Evolutionary conservation across 352 stramenopile genomes (phyloP).

Genomic region (Thraustochytrium sp.): DNA sequence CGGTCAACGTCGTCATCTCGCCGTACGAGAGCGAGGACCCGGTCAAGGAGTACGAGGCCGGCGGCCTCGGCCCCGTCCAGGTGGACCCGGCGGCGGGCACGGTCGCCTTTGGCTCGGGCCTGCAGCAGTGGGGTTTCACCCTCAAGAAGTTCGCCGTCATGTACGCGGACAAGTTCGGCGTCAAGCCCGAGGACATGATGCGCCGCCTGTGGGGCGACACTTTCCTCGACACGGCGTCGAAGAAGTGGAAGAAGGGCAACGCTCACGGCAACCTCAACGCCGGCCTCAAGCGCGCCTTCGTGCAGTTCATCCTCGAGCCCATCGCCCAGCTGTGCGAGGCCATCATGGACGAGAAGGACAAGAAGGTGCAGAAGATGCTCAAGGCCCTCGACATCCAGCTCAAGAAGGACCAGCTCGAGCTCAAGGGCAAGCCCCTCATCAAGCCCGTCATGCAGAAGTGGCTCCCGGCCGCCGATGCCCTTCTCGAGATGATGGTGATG

Average conservation of each 20-base stretch:
- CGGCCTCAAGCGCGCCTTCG: constrained; percentile 95
- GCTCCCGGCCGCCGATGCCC: constrained; percentile 94
- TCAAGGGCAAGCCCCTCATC: constrained; percentile 91
- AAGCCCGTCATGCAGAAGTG: constrained; percentile 99
- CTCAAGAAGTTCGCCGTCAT: constrained; percentile 97
- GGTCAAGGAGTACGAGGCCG: constrained; percentile 66
- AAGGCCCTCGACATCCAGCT: constrained; percentile 91
- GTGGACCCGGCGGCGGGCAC: constrained; percentile 97
- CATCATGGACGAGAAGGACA: constrained; percentile 98
- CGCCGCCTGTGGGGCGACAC: constrained; percentile 98
- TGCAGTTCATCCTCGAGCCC: constrained; percentile 99
- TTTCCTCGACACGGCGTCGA: constrained; percentile 84
- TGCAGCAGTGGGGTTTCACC: constrained; percentile 99
- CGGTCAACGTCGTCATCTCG: constrained; percentile 98
- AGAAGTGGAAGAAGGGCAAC: constrained; percentile 74
- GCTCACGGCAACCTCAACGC: constrained; percentile 49
- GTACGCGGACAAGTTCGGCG: constrained; percentile 98
- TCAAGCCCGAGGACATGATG: constrained; percentile 98
- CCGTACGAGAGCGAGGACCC: constrained; percentile 83
- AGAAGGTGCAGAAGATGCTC: constrained; percentile 94
- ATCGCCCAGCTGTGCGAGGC: constrained; percentile 99
- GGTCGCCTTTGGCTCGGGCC: constrained; percentile 96
- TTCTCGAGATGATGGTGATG: constrained; percentile 99
- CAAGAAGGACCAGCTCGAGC: constrained; percentile 91
- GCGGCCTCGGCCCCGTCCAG: constrained; percentile 86